These are phyloP conservation scores for Didymella lethalis DNA, from an alignment of 2,329 filamentous ascomycete genomes.

Conservation along the genomic window DNA sequence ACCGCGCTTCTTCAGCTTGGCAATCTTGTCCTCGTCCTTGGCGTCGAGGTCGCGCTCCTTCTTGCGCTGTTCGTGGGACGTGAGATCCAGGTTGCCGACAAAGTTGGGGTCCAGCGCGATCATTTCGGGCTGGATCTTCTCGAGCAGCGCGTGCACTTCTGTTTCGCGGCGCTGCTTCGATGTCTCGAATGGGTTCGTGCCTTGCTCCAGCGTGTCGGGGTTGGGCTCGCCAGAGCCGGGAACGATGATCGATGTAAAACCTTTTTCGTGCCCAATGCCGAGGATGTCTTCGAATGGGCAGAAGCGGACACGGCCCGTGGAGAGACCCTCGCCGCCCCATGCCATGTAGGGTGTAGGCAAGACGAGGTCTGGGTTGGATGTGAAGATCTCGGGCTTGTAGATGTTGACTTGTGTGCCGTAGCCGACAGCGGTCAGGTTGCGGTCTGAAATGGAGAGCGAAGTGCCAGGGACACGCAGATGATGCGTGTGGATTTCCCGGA, in stretches of 20 bases:
- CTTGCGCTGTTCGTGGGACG: conserved; percentile 77
- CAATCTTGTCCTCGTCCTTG: conserved; percentile 66
- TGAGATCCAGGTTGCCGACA: conserved; percentile 84
- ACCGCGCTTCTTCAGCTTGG: conserved; percentile 75
- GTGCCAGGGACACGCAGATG: conserved; percentile 82
- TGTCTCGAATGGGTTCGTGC: conserved; percentile 88
- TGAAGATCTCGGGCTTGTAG: conserved; percentile 85
- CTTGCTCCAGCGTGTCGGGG: conserved; percentile 86
- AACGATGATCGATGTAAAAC: conserved; percentile 88
- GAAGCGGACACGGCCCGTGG: conserved; percentile 83
- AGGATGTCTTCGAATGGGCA: conserved; percentile 95
- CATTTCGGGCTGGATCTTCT: conserved; percentile 97
- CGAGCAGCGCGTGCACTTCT: conserved; percentile 88
- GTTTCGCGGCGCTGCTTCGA: conserved; percentile 89
- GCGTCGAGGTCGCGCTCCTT: conserved; percentile 82
- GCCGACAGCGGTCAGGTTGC: conserved; percentile 84
- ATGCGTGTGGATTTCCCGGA: conserved; percentile 91
- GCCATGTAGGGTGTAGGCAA: conserved; percentile 89
- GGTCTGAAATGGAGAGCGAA: conserved; percentile 87
- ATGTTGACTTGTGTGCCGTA: conserved; percentile 90
- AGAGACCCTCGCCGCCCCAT: conserved; percentile 86
- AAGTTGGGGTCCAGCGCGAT: conserved; percentile 93
- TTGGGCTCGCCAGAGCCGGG: conserved; percentile 97
- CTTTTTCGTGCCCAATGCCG: conserved; percentile 81
- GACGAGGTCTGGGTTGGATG: conserved; percentile 75